Percentiles rank a stretch among this genome's conserved stretches.
Conservation (phyloP, 768 basidiomycete species). For the Austroboletus eburneus region DNA sequence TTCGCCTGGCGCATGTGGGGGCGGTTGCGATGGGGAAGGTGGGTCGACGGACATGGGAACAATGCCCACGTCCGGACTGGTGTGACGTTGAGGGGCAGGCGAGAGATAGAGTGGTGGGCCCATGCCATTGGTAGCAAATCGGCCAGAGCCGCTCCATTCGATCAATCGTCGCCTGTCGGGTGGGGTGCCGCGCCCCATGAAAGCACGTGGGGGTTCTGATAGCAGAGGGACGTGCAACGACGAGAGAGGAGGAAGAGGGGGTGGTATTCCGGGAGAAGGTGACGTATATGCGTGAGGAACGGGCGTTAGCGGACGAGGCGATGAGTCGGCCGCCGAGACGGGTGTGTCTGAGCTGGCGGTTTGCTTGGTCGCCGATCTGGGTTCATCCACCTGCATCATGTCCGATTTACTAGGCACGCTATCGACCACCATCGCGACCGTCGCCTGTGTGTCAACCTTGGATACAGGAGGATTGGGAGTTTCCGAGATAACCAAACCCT, state of each 20-base stretch:
- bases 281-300: not conserved
- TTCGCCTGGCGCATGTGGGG: slow-evolving; percentile 19
- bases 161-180: slow-evolving; percentile 27
- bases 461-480: not conserved
- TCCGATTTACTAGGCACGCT: not conserved
- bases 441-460: not conserved
- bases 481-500: slow-evolving; percentile 9
- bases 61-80: slow-evolving; percentile 12
- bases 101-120: slow-evolving; percentile 26
- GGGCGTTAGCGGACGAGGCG: slow-evolving; percentile 6
- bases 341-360: not conserved
- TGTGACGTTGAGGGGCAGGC: slow-evolving; percentile 18
- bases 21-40: not conserved
- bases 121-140: slow-evolving; percentile 16
- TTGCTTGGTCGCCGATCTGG: not conserved
- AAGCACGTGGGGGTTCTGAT: slow-evolving; percentile 31
- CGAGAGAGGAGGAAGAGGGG: slow-evolving; percentile 22
- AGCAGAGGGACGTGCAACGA: slow-evolving; percentile 30
- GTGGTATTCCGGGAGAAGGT: slow-evolving; percentile 6
- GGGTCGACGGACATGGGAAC: slow-evolving; percentile 21
- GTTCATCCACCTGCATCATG: not conserved
- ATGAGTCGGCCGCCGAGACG: not conserved
- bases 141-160: slow-evolving; percentile 27
- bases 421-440: slow-evolving; percentile 5
- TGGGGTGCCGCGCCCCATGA: slow-evolving; percentile 33